phyloP scores from a whole-genome alignment of 148 eudicot species.

The Chenopodium formosanum region DNA sequence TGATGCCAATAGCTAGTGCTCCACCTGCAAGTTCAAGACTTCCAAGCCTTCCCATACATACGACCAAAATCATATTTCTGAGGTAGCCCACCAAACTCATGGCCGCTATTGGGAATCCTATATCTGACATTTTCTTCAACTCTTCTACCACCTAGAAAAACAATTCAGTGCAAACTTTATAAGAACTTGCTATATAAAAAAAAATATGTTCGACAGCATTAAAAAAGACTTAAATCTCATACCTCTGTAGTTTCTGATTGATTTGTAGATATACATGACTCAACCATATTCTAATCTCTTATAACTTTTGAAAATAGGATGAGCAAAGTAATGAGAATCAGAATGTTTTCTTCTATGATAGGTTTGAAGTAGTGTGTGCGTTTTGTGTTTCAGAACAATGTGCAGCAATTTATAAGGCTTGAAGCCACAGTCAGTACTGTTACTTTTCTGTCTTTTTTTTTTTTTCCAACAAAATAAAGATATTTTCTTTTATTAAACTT shows the following conservation, averaged over 20 bases:
- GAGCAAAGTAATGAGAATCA: neutral
- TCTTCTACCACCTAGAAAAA: constrained; percentile 59
- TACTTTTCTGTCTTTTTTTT: neutral
- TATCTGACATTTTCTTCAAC: constrained; percentile 57
- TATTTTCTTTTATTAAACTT: neutral
- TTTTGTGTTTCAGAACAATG: constrained; percentile 22
- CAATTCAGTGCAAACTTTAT: neutral
- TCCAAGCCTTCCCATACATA: constrained; percentile 80
- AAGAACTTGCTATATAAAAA: neutral
- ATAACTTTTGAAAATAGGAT: constrained; percentile 19
- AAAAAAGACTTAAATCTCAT: constrained; percentile 8
- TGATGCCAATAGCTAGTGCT: constrained; percentile 85
- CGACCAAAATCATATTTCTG: constrained; percentile 67
- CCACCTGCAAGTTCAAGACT: constrained; percentile 84
- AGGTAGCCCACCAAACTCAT: constrained; percentile 66
- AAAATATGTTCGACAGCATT: neutral
- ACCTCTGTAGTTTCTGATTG: constrained; percentile 55
- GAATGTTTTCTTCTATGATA: neutral
- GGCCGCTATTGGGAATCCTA: constrained; percentile 66
- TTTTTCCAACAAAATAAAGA: neutral
- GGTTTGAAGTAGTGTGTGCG: constrained; percentile 21
- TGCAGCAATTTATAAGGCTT: constrained; percentile 51
- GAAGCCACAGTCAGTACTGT: constrained; percentile 22
- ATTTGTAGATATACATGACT: constrained; percentile 39
- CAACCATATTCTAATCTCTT: constrained; percentile 35